These are phyloP conservation scores for Nakazawaea wyomingensis DNA, from an alignment of 805 yeast genomes.

Conservation along the genomic window DNA sequence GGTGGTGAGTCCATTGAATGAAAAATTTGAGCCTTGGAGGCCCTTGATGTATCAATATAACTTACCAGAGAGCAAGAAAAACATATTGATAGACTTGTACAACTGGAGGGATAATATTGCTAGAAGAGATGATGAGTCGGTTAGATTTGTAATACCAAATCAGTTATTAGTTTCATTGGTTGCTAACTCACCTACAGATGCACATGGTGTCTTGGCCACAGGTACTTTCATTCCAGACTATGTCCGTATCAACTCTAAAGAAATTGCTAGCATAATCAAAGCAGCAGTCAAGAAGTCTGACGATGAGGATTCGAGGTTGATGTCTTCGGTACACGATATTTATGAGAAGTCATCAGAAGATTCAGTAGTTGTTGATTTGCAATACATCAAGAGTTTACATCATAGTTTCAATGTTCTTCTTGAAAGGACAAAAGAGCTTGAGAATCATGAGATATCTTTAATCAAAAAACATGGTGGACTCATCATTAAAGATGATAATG, in stretches of 20 bases:
- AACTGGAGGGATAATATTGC: constrained; percentile 84
- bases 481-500: not conserved
- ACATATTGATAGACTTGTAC: constrained; percentile 55
- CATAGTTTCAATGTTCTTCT: constrained; percentile 14
- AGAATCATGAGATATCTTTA: not conserved
- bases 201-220: constrained; percentile 46
- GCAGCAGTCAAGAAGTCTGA: constrained; percentile 30
- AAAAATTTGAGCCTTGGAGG: constrained; percentile 62
- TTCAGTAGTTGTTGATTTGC: not conserved
- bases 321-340: constrained; percentile 13
- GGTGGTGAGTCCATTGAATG: constrained; percentile 45
- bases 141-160: constrained; percentile 78
- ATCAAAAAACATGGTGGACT: constrained; percentile 2
- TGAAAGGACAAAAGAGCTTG: not conserved
- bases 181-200: constrained; percentile 50
- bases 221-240: constrained; percentile 43
- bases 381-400: constrained; percentile 1
- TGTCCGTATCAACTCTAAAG: constrained; percentile 54
- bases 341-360: not conserved
- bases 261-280: constrained; percentile 53
- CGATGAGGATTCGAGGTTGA: constrained; percentile 32
- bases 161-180: constrained; percentile 64
- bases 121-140: constrained; percentile 75
- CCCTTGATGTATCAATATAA: constrained; percentile 59
- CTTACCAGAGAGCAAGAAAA: constrained; percentile 47